Conservation (phyloP, 208 protist species). For the Trichomonas gallinae region DNA sequence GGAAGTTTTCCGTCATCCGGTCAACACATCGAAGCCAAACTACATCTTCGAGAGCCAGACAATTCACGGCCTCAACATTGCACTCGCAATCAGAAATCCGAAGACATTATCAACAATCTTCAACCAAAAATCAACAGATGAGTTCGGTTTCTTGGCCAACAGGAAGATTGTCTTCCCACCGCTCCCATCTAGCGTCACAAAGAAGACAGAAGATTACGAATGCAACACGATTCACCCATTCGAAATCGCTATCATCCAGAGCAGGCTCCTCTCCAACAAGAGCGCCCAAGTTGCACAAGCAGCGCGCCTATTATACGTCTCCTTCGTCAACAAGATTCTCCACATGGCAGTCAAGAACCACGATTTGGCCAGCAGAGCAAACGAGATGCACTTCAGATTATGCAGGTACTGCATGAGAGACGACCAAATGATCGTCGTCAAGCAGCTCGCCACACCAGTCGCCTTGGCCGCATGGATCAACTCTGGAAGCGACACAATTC, state of each 20-base stretch:
- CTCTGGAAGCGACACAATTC: not conserved
- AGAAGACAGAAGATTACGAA: not conserved
- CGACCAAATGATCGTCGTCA: not conserved
- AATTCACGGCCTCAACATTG: not conserved
- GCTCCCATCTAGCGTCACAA: not conserved
- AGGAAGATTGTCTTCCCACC: not conserved
- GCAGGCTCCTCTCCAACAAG: not conserved
- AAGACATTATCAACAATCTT: not conserved
- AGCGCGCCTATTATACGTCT: not conserved
- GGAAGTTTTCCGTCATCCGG: not conserved
- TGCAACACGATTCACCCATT: not conserved
- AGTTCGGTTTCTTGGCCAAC: not conserved
- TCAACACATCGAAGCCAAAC: not conserved
- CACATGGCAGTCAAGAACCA: not conserved
- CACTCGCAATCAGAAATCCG: not conserved
- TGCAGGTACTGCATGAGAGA: not conserved
- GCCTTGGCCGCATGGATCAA: not conserved
- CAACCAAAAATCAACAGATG: not conserved
- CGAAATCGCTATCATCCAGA: not conserved
- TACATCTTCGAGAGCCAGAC: not conserved
- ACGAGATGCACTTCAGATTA: not conserved
- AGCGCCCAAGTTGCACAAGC: not conserved
- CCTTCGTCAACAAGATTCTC: not conserved
- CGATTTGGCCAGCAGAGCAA: not conserved
- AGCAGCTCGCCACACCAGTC: not conserved